These are phyloP conservation scores for Cryptosporidium xiaoi DNA, from an alignment of 169 alveolate genomes.

Conservation along the genomic window DNA sequence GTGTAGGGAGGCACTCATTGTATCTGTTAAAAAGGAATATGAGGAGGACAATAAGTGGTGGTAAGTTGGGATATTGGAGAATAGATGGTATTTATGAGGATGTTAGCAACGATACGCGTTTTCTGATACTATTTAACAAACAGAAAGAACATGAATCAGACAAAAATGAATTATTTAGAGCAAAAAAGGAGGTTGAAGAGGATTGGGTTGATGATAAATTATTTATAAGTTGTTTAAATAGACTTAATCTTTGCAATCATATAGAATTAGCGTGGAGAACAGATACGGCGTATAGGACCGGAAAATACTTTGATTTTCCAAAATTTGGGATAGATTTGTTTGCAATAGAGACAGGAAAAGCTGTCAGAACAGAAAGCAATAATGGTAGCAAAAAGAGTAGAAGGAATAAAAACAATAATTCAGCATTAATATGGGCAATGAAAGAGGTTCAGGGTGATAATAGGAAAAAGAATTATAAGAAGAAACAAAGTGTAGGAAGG, in stretches of 20 bases:
- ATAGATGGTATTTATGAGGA: constrained; percentile 68
- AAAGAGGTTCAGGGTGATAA: background rate
- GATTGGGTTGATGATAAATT: constrained; percentile 56
- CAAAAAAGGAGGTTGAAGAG: background rate
- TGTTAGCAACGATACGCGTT: constrained; percentile 40
- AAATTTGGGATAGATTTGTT: constrained; percentile 39
- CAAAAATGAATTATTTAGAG: constrained; percentile 13
- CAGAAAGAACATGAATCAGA: background rate
- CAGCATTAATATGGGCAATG: constrained; percentile 30
- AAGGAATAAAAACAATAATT: background rate
- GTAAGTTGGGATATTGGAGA: constrained; percentile 21
- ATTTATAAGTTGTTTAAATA: constrained; percentile 32
- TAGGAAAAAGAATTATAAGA: background rate
- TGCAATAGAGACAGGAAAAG: constrained; percentile 1
- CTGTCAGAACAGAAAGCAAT: background rate
- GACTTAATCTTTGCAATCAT: constrained; percentile 26
- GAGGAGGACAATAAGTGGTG: constrained; percentile 41
- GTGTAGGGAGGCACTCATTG: constrained; percentile 48
- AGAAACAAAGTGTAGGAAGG: constrained; percentile 11
- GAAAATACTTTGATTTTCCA: constrained; percentile 59
- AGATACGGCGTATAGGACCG: constrained; percentile 50
- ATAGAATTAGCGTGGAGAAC: constrained; percentile 71
- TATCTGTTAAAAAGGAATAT: constrained; percentile 35
- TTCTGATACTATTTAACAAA: constrained; percentile 43
- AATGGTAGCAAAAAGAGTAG: too few relatives aligned